Base-by-base conservation (phyloP, 2,329 filamentous ascomycete species). In the Pyricularia pennisetigena region DNA sequence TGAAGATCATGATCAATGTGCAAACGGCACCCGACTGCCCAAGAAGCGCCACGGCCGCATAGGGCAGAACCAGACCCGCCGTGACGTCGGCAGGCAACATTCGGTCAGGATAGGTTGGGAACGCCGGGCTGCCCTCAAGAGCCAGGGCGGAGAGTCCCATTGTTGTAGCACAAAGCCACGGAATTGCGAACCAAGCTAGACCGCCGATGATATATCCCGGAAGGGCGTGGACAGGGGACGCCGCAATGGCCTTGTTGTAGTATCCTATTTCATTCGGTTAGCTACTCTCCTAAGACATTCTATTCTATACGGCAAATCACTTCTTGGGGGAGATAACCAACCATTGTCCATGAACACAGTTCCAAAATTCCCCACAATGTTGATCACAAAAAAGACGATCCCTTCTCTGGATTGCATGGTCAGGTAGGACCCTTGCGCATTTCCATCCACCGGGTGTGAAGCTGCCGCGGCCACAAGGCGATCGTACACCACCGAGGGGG, bases 221-320 rank as follows among this genome's bases (percentile, higher is more conserved):
- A 2, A 97, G 86, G 0, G 93, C 94, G 70, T 94, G 88, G 0
- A 94, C 90, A 0, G 93, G 93, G 26, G 88, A 90, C 0, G 94
- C 93, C 7, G 94, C 92, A 73, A 97, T 97, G 20, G 93, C 93
- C 78, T 97, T 97, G 83, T 97, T 95, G 80, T 93, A 97, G 81
- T 96, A 97, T 49, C 41, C 41, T 49, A n/a, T 49, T 49, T n/a
- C 7, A n/a, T n/a, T 4, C 20, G 14, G 16, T 49, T 49, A 49
- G 41, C 16, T 49, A 3, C 16, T n/a, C n/a, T 49, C 16, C 41
- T n/a, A 6, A n/a, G 41, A 49, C 14, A 20, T 14, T 35, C n/a
- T n/a, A 3, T 16, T 20, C 4, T 7, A 6, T 0, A 10, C 16
- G 41, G 2, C 6, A 49, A 49, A 32, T 9, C 20, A 49, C 20